phyloP scores from a whole-genome alignment of 2,329 filamentous ascomycete species.

The Arachnopeziza araneosa region DNA sequence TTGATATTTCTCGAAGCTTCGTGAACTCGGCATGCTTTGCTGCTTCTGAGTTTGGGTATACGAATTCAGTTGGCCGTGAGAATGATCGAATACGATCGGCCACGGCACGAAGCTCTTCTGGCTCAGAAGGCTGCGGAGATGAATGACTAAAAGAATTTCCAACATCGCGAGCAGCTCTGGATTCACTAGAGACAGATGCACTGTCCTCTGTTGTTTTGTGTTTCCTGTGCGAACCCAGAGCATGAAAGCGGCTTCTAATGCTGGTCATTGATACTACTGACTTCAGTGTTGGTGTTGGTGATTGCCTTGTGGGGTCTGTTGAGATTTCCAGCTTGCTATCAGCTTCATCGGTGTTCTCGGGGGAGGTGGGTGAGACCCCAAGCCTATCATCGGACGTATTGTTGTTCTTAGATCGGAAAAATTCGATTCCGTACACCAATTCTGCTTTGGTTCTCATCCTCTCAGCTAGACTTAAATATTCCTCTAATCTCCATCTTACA shows the following conservation, averaged over 20 bases:
- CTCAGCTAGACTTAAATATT: constrained; percentile 20
- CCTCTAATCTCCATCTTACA: constrained; percentile 12
- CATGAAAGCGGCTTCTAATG: neutral
- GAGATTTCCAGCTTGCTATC: neutral
- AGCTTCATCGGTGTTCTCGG: neutral
- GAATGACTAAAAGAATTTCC: neutral
- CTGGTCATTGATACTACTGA: neutral
- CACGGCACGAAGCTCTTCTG: neutral
- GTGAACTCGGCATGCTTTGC: neutral
- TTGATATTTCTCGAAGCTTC: neutral
- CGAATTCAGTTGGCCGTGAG: neutral
- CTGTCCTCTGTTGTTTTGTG: neutral
- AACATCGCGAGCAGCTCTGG: neutral
- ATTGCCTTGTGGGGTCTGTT: neutral
- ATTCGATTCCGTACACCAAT: constrained; percentile 2
- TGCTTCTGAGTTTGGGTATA: neutral
- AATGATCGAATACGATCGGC: neutral
- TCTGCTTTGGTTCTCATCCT: constrained; percentile 23
- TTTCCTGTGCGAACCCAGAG: neutral
- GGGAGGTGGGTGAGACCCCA: neutral
- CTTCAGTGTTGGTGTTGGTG: neutral
- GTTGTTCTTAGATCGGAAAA: constrained; percentile 3
- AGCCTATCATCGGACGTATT: neutral
- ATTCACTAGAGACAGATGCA: no score
- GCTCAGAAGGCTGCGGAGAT: neutral